phyloP scores from a whole-genome alignment of 768 basidiomycete genomes.

The Lactarius tabidus region DNA sequence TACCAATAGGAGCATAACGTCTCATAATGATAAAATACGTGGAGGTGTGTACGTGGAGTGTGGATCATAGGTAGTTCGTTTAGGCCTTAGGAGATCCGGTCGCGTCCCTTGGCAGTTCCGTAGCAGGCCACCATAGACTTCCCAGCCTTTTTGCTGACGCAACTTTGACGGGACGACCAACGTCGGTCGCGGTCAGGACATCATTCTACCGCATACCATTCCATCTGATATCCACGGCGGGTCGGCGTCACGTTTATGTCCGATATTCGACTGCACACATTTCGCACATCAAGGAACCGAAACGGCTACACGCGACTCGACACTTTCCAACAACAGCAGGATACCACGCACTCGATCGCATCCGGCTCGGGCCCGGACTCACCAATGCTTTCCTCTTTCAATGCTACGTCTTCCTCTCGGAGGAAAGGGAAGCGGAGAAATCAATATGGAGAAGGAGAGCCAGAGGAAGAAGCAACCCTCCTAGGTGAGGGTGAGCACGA shows the following conservation, averaged over 20 bases:
- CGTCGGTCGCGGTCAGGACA: not conserved
- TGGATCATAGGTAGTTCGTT: not conserved
- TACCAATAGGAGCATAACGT: not conserved
- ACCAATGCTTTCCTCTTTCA: conserved; percentile 17
- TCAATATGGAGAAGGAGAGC: conserved; percentile 17
- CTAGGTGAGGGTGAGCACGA: conserved; percentile 31
- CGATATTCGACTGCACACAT: conserved; percentile 23
- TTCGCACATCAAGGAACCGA: conserved; percentile 11
- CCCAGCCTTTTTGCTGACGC: not conserved
- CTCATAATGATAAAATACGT: too few species aligned
- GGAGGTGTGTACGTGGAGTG: not conserved
- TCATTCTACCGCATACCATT: not conserved
- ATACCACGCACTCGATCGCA: not conserved
- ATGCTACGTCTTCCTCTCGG: conserved; percentile 12
- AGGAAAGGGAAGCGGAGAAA: conserved; percentile 21
- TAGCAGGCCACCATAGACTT: too few species aligned
- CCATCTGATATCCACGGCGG: conserved; percentile 10
- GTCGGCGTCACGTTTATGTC: conserved; percentile 22
- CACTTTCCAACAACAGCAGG: conserved; percentile 1
- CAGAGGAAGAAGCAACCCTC: conserved; percentile 22
- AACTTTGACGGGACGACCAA: not conserved
- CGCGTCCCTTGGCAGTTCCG: too few species aligned
- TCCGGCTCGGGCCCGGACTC: conserved; percentile 12
- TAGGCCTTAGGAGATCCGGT: too few species aligned
- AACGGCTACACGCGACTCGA: conserved; percentile 18